Evolutionary conservation across 345 rosid species (phyloP).

Genomic region (Murraya koenigii): DNA sequence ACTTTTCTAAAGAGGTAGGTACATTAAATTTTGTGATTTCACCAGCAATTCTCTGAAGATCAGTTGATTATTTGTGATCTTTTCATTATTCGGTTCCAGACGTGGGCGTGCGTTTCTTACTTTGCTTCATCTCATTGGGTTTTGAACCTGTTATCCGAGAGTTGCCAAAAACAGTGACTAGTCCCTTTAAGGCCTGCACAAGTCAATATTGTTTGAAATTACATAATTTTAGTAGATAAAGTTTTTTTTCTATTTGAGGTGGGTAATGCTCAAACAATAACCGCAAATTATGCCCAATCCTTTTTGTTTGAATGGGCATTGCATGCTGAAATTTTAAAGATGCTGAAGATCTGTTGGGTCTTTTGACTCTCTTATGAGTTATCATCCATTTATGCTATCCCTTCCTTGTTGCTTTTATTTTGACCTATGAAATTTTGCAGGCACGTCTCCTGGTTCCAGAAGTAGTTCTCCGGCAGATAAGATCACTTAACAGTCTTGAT

Average conservation of each 20-base stretch:
- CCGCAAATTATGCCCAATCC: not conserved
- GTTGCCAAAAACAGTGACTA: not conserved
- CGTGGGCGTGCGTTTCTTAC: not conserved
- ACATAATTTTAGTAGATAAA: no score
- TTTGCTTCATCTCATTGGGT: not conserved
- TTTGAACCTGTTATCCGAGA: not conserved
- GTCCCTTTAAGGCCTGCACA: not conserved
- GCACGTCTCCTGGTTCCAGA: constrained; percentile 56
- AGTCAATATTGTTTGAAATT: not conserved
- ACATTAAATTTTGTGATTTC: not conserved
- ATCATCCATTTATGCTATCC: not conserved
- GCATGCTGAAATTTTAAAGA: not conserved
- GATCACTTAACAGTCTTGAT: constrained; percentile 78
- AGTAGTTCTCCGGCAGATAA: constrained; percentile 56
- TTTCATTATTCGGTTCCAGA: not conserved
- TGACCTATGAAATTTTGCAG: constrained; percentile 38
- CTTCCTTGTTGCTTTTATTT: not conserved
- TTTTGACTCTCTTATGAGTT: not conserved
- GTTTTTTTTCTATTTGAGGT: not conserved
- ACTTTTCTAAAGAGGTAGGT: constrained; percentile 79
- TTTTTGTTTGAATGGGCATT: not conserved
- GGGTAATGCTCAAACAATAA: not conserved
- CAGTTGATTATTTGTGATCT: not conserved
- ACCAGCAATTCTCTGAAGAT: not conserved
- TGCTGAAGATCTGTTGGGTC: not conserved